phyloP scores from a whole-genome alignment of 345 rosid genomes.

The Clausena lansium region DNA sequence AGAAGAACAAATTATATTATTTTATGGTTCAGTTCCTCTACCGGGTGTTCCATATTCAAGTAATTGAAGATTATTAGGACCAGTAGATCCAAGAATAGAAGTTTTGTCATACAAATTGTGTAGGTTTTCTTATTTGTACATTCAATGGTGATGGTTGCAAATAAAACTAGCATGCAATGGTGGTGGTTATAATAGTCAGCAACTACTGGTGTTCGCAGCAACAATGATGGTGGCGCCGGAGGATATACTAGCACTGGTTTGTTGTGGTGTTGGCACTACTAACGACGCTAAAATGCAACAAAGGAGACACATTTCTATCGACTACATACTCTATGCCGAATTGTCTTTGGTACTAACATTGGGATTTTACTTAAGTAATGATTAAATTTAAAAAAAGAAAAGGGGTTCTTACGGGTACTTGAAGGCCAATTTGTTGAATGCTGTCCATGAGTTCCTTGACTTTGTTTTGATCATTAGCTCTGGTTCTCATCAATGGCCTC shows the following conservation, averaged over 20 bases:
- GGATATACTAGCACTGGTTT: neutral
- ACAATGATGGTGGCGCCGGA: neutral
- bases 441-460: constrained; percentile 88
- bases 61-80: neutral
- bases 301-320: neutral
- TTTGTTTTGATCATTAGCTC: constrained; percentile 77
- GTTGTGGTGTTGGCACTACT: neutral
- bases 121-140: neutral
- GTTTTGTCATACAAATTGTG: neutral
- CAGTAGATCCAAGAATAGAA: neutral
- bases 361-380: too few species aligned
- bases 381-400: neutral
- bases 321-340: neutral
- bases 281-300: neutral
- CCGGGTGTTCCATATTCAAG: neutral
- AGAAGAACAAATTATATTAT: neutral
- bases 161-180: neutral
- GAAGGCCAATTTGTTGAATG: constrained; percentile 74
- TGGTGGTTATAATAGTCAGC: neutral
- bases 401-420: constrained; percentile 63
- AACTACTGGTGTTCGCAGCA: neutral
- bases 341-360: neutral
- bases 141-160: neutral
- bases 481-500: constrained; percentile 83
- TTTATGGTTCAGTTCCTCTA: neutral